Evolutionary conservation across 257 asterid species (phyloP).

Genomic region (Mitragyna speciosa): DNA sequence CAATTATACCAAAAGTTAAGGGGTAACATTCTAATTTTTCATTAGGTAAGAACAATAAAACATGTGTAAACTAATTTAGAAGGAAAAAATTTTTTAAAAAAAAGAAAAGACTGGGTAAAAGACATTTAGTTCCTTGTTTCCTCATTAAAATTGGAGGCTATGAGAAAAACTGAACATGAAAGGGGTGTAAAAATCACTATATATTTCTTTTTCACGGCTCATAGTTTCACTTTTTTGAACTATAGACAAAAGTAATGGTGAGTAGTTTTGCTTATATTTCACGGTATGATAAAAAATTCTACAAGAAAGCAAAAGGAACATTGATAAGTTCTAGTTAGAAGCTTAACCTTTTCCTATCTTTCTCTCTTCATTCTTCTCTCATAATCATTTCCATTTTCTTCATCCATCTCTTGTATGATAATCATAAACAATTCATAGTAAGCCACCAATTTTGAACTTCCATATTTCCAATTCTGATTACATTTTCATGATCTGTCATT

Average conservation of each 20-base stretch:
- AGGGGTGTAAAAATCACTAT: background rate
- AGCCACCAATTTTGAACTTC: constrained; percentile 24
- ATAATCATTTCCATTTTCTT: background rate
- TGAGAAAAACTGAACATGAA: background rate
- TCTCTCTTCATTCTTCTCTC: background rate
- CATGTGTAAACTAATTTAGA: background rate
- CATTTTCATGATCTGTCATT: constrained; percentile 19
- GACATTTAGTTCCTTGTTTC: background rate
- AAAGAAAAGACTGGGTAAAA: background rate
- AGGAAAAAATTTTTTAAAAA: background rate
- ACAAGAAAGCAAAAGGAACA: constrained; percentile 19
- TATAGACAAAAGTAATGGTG: background rate
- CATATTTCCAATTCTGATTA: constrained; percentile 23
- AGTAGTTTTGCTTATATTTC: constrained; percentile 2
- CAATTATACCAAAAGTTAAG: no score
- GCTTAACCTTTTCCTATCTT: background rate
- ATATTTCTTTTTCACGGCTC: no score
- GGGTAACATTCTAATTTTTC: background rate
- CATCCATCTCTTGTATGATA: constrained; percentile 23
- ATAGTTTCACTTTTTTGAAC: background rate
- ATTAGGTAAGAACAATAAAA: background rate
- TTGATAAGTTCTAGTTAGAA: background rate
- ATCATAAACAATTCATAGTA: constrained; percentile 25
- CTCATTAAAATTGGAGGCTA: background rate
- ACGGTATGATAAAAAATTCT: constrained; percentile 11